Percentiles rank a stretch among this genome's conserved stretches.
Conservation (phyloP, 2,329 filamentous ascomycete species). For the Phialophora expanda region DNA sequence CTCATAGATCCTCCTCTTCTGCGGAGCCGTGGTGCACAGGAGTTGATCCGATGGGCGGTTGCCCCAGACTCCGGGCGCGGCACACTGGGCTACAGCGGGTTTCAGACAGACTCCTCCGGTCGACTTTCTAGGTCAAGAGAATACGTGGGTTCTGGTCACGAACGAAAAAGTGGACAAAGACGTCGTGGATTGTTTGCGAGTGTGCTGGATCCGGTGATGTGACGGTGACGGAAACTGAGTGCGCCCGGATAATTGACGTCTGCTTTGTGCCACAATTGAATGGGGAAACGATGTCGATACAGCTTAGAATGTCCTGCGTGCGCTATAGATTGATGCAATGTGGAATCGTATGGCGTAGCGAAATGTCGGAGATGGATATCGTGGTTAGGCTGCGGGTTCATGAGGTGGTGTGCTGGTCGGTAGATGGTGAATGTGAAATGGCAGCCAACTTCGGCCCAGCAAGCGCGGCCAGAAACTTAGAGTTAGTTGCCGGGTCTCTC, state of each 20-base stretch:
- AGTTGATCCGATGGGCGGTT: neutral
- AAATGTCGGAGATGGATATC: slow-evolving; percentile 8
- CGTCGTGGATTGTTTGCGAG: neutral
- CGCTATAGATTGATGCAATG: neutral
- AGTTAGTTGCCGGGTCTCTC: neutral
- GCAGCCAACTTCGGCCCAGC: slow-evolving; percentile 14
- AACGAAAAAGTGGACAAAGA: neutral
- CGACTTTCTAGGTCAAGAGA: neutral
- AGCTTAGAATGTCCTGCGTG: neutral
- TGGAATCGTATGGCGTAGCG: neutral
- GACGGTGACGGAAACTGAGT: slow-evolving; percentile 8
- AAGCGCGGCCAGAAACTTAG: slow-evolving; percentile 1
- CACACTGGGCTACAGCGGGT: neutral
- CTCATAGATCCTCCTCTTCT: slow-evolving; percentile 21
- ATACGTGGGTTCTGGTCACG: neutral
- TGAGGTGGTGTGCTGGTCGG: slow-evolving; percentile 12
- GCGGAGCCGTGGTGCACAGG: slow-evolving; percentile 7
- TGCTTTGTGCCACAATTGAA: slow-evolving; percentile 5
- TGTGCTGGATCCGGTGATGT: neutral
- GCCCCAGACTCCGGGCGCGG: neutral
- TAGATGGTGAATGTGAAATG: slow-evolving; percentile 16
- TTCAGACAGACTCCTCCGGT: neutral
- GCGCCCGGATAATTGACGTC: slow-evolving; percentile 11
- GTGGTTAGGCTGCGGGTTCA: slow-evolving; percentile 16
- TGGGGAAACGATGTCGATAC: neutral